Base-by-base conservation (phyloP, 768 basidiomycete genomes). In the Lactifluus piperatus region DNA sequence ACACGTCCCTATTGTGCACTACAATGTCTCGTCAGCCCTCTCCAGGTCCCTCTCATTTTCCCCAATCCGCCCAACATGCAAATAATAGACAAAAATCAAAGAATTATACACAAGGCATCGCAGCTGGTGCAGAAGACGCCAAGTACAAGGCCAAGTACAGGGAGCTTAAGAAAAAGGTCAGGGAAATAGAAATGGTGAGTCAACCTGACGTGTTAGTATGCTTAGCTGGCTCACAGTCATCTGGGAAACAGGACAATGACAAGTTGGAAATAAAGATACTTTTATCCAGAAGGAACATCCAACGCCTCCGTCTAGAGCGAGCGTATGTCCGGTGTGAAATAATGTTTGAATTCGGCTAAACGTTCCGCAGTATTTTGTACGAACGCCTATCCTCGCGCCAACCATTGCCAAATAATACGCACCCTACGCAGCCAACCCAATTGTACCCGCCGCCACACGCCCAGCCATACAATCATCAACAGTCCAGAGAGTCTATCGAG, bases 131-230 rank as follows among this genome's bases (percentile, higher is more conserved):
- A 20, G 89, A 91, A 69, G 90, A 92, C 72, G 81, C 81, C 68
- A 91, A 90, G 72, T 93, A 92, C 70, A 86, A 88, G 60, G 80
- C 82, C 68, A 92, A 92, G 73, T 93, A 92, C 76, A 89, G 84
- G 71, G 90, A 93, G 58, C 76, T 93, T 63, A 91, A 89, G 71
- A 81, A 84, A 73, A 91, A 91, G 74, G 89, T 92, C 58, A 86
- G 84, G 69, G 89, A 92, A 72, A 87, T 92, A 63, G 91, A 93
- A 74, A 72, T 77, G 32, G 91, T 90, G 60, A 66, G 86, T 81
- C 65, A 9, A 44, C 43, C 37, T 45, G 34, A 43, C 20, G 39
- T 37, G n/a, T n/a, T n/a, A 5, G 37, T 56, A 52, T 18, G 43
- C 34, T 18, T 53, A 55, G 47, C 48, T 27, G 52, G 46, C 53